phyloP scores from a whole-genome alignment of 106 monocot species.

The Dendrobium nobile region DNA sequence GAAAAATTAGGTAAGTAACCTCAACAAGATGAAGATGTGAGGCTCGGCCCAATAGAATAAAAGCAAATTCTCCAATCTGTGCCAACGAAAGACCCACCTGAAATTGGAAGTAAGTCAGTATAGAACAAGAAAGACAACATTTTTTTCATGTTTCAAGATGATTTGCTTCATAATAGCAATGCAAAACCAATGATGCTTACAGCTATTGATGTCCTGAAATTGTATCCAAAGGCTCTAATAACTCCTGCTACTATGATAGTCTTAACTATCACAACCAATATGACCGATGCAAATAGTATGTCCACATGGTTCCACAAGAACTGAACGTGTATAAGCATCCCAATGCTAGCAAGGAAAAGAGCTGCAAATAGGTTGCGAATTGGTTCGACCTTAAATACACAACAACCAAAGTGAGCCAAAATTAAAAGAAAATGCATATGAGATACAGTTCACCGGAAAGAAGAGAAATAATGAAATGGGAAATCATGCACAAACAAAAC shows the following conservation, averaged over 20 bases:
- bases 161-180: not conserved
- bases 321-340: slow-evolving; percentile 94
- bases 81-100: slow-evolving; percentile 91
- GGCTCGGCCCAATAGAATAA: slow-evolving; percentile 91
- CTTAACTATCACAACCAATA: slow-evolving; percentile 83
- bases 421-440: not conserved
- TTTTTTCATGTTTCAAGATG: not conserved
- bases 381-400: slow-evolving; percentile 62
- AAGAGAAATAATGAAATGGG: not conserved
- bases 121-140: not conserved
- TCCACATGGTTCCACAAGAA: slow-evolving; percentile 97
- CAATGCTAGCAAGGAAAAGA: slow-evolving; percentile 96
- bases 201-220: slow-evolving; percentile 73
- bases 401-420: slow-evolving; percentile 4
- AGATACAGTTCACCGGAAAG: not conserved
- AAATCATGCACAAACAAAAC: not conserved
- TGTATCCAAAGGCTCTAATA: slow-evolving; percentile 78
- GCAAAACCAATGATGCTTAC: slow-evolving; percentile 36
- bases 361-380: slow-evolving; percentile 98
- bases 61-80: slow-evolving; percentile 98
- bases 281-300: slow-evolving; percentile 86
- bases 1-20: slow-evolving; percentile 26
- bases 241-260: slow-evolving; percentile 63
- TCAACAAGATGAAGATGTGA: slow-evolving; percentile 96
- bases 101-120: not conserved